These are phyloP conservation scores for Verticillium albo-atrum DNA, from an alignment of 2,329 filamentous ascomycete species.

Conservation along the genomic window DNA sequence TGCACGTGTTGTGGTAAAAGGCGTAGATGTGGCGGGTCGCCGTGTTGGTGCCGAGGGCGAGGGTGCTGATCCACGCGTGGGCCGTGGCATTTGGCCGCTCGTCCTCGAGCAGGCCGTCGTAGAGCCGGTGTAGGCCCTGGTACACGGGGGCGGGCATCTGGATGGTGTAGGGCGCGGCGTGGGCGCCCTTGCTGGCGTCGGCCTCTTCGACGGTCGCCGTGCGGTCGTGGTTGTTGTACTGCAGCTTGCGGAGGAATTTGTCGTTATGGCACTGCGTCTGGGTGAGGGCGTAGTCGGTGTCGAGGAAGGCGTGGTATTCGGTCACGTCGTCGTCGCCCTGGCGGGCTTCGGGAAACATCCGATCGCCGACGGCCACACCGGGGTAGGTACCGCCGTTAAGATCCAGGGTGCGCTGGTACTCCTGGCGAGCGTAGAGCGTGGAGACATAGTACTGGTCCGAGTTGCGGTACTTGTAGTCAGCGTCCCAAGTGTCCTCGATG, in stretches of 20 bases:
- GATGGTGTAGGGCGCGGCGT: conserved; percentile 11
- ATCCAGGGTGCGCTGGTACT: conserved; percentile 14
- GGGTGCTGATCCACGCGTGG: conserved; percentile 10
- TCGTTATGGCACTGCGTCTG: background rate
- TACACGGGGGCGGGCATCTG: conserved; percentile 14
- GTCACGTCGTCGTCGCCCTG: background rate
- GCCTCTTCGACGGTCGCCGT: conserved; percentile 5
- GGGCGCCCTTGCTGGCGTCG: conserved; percentile 9
- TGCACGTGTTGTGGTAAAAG: conserved; percentile 19
- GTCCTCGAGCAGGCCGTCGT: conserved; percentile 2
- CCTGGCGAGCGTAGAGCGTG: conserved; percentile 15
- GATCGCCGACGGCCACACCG: background rate
- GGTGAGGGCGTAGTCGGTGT: background rate
- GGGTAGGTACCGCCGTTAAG: conserved; percentile 5
- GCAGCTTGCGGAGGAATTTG: background rate
- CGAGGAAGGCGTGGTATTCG: background rate
- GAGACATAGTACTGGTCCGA: conserved; percentile 17
- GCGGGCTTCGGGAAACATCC: background rate
- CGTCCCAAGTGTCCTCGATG: conserved; percentile 5
- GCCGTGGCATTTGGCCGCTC: background rate
- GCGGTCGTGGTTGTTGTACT: background rate
- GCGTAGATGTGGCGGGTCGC: conserved; percentile 15
- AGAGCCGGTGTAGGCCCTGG: conserved; percentile 5
- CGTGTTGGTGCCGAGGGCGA: conserved; percentile 16
- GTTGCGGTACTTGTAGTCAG: conserved; percentile 8